Percentiles rank a stretch among this genome's conserved stretches.
Evolutionary conservation across 2,329 filamentous ascomycete genomes (phyloP).

Genomic region (Xylariales sp.): DNA sequence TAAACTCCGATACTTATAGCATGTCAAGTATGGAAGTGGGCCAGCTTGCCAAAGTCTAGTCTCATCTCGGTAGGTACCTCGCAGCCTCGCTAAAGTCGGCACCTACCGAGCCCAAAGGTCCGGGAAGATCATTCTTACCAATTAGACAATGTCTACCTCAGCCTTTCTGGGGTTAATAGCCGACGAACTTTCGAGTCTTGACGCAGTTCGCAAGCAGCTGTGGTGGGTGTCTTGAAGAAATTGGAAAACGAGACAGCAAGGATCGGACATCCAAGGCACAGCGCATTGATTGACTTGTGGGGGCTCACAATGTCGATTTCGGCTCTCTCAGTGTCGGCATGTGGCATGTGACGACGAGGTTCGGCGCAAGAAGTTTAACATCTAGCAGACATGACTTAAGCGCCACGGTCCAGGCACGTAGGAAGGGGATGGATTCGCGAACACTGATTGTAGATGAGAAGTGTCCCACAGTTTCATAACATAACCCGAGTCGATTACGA

Average conservation of each 20-base stretch:
- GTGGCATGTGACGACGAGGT: no score
- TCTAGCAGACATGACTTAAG: no score
- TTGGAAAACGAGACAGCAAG: not conserved
- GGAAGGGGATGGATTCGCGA: no score
- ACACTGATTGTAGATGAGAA: no score
- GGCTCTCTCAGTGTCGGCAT: no score
- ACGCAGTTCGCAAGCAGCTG: not conserved
- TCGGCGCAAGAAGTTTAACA: no score
- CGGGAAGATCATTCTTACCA: not conserved
- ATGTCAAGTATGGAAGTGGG: constrained; percentile 6
- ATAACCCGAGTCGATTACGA: no score
- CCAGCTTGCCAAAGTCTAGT: not conserved
- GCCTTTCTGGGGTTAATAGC: no score
- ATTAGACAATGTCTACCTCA: not conserved
- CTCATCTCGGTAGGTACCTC: constrained; percentile 3
- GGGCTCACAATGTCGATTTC: no score
- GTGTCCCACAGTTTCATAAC: no score
- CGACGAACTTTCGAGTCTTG: not conserved
- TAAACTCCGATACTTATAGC: constrained; percentile 7
- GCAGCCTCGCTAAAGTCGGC: not conserved
- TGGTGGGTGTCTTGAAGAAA: not conserved
- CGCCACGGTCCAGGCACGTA: no score
- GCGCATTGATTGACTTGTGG: not conserved
- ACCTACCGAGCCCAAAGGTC: not conserved
- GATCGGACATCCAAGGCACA: constrained; percentile 1